Evolutionary conservation across 306 rosid species (phyloP).

Genomic region (Rubus idaeus): DNA sequence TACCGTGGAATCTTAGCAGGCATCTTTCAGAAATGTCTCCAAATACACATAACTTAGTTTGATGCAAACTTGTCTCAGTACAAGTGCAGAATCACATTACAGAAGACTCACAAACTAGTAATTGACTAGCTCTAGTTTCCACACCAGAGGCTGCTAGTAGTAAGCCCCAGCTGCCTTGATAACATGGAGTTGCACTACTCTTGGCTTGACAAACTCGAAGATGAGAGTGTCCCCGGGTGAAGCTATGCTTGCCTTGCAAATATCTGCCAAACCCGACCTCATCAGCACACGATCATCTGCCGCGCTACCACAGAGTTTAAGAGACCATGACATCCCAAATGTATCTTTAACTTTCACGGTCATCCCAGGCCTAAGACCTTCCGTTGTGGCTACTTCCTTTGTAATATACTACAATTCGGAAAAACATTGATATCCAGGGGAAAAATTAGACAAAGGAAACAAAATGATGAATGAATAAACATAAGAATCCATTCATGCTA

Average conservation of each 20-base stretch:
- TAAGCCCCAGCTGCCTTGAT: background rate
- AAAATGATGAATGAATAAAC: background rate
- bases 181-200: background rate
- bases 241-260: background rate
- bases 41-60: background rate
- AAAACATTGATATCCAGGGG: background rate
- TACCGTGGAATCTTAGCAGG: background rate
- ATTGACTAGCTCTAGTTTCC: background rate
- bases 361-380: background rate
- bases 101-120: background rate
- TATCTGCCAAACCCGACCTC: background rate
- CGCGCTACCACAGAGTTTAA: background rate
- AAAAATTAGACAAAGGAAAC: background rate
- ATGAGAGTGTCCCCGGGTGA: background rate
- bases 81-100: background rate
- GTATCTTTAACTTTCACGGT: background rate
- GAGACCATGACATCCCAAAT: background rate
- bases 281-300: background rate
- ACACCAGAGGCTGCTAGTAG: background rate
- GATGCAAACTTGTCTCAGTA: background rate
- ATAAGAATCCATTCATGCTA: background rate
- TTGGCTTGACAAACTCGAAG: slow-evolving; percentile 9
- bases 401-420: background rate
- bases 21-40: background rate
- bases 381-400: background rate